A percentile compares a stretch with the other conserved stretches of the same genome.
phyloP scores from a whole-genome alignment of 1,284 basidiomycete species.

The Sporisorium exsertum region DNA sequence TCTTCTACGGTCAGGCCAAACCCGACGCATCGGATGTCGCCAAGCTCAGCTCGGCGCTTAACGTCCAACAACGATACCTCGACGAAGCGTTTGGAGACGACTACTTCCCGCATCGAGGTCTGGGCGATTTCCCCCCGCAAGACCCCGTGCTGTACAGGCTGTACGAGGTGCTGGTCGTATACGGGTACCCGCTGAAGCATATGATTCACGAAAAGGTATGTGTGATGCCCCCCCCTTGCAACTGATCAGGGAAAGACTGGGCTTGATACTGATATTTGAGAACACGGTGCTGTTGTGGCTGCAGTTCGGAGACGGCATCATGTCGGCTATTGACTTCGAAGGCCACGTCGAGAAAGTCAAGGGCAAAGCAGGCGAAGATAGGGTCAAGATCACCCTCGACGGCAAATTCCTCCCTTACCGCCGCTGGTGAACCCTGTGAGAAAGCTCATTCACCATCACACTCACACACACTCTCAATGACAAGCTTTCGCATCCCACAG shows the following conservation, averaged over 20 bases:
- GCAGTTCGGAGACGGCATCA: slow-evolving; percentile 62
- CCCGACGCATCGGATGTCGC: slow-evolving; percentile 51
- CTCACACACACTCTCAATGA: not conserved
- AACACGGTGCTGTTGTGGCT: too few relatives aligned
- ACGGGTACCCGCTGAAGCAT: slow-evolving; percentile 61
- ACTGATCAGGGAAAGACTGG: too few relatives aligned
- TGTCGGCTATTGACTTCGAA: slow-evolving; percentile 64
- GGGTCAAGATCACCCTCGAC: slow-evolving; percentile 64
- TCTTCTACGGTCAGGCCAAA: slow-evolving; percentile 67
- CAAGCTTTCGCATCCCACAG: not conserved
- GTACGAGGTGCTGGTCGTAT: slow-evolving; percentile 59
- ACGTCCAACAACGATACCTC: slow-evolving; percentile 38
- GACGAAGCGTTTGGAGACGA: slow-evolving; percentile 48
- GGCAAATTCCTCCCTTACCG: slow-evolving; percentile 63
- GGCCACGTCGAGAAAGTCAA: slow-evolving; percentile 60
- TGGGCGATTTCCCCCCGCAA: slow-evolving; percentile 58
- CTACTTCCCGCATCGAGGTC: slow-evolving; percentile 58
- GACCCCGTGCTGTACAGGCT: slow-evolving; percentile 52
- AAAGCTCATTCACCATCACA: not conserved
- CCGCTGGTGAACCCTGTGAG: slow-evolving; percentile 37
- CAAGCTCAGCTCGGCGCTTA: slow-evolving; percentile 44
- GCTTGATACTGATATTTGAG: too few relatives aligned
- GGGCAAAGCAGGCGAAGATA: slow-evolving; percentile 56
- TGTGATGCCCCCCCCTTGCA: too few relatives aligned
- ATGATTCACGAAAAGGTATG: slow-evolving; percentile 67